phyloP scores from a whole-genome alignment of 2,329 filamentous ascomycete genomes.

The Xylariaceae sp. region DNA sequence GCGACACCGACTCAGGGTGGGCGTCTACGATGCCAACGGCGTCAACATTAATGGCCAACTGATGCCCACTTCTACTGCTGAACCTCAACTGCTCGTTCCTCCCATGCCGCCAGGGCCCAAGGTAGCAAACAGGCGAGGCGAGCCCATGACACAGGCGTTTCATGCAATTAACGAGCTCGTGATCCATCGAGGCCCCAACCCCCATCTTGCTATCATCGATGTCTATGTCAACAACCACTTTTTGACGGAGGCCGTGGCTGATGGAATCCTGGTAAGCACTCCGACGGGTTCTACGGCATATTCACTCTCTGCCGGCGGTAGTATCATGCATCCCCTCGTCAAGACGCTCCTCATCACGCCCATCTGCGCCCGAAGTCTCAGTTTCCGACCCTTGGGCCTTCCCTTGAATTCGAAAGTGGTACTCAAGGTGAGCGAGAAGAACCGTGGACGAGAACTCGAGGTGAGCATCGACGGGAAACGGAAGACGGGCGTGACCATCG shows the following conservation, averaged over 20 bases:
- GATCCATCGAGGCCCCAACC: slow-evolving; percentile 82
- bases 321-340: slow-evolving; percentile 90
- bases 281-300: slow-evolving; percentile 96
- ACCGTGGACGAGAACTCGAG: slow-evolving; percentile 69
- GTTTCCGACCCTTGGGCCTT: slow-evolving; percentile 85
- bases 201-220: slow-evolving; percentile 86
- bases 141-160: slow-evolving; percentile 38
- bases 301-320: slow-evolving; percentile 84
- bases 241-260: slow-evolving; percentile 87
- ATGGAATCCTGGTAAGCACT: slow-evolving; percentile 90
- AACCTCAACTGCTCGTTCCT: slow-evolving; percentile 37
- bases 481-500: slow-evolving; percentile 61
- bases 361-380: slow-evolving; percentile 87
- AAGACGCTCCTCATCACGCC: slow-evolving; percentile 84
- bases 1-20: slow-evolving; percentile 80
- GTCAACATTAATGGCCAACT: slow-evolving; percentile 51
- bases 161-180: slow-evolving; percentile 92
- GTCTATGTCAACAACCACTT: slow-evolving; percentile 86
- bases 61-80: slow-evolving; percentile 43
- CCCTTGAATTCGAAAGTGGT: slow-evolving; percentile 81
- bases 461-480: slow-evolving; percentile 74
- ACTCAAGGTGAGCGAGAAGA: slow-evolving; percentile 74
- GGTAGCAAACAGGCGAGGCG: slow-evolving; percentile 9
- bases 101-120: slow-evolving; percentile 17
- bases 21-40: slow-evolving; percentile 69